Conservation (phyloP, 352 stramenopile genomes). For the Phytophthora hibernalis region DNA sequence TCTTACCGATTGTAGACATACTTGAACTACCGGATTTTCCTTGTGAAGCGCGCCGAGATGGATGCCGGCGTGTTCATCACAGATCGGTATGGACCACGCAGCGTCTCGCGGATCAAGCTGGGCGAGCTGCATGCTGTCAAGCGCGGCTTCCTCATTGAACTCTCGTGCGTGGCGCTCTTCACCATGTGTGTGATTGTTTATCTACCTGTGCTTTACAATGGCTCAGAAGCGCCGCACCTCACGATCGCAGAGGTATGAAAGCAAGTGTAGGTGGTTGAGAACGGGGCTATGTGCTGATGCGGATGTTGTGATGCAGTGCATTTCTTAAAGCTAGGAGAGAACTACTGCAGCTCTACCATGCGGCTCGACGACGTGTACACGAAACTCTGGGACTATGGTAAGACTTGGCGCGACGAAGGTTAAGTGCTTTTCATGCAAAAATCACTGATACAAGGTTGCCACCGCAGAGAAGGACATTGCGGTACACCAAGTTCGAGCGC, state of each 20-base stretch:
- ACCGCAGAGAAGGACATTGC: slow-evolving; percentile 49
- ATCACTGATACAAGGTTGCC: slow-evolving; percentile 1
- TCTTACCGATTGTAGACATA: slow-evolving; percentile 47
- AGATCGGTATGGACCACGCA: slow-evolving; percentile 54
- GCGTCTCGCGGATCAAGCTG: slow-evolving; percentile 53
- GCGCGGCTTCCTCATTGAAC: slow-evolving; percentile 57
- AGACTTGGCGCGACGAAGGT: not conserved
- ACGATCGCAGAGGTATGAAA: slow-evolving; percentile 43
- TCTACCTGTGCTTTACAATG: slow-evolving; percentile 56
- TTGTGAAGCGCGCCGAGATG: slow-evolving; percentile 61
- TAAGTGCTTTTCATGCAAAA: not conserved
- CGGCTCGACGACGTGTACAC: slow-evolving; percentile 53
- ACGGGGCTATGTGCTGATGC: not conserved
- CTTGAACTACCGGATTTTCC: slow-evolving; percentile 65
- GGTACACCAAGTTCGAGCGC: slow-evolving; percentile 64
- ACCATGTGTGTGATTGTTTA: slow-evolving; percentile 62
- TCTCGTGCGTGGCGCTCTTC: slow-evolving; percentile 55
- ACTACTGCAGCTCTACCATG: slow-evolving; percentile 64
- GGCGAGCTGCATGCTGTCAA: slow-evolving; percentile 52
- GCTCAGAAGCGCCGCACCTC: slow-evolving; percentile 43
- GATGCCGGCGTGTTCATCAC: slow-evolving; percentile 68
- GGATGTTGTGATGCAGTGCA: slow-evolving; percentile 40
- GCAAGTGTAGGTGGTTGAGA: not conserved
- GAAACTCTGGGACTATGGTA: slow-evolving; percentile 69
- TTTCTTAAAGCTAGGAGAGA: slow-evolving; percentile 48